These are phyloP conservation scores for Pontederia crassipes DNA, from an alignment of 176 grass and related monocot genomes.

Conservation along the genomic window DNA sequence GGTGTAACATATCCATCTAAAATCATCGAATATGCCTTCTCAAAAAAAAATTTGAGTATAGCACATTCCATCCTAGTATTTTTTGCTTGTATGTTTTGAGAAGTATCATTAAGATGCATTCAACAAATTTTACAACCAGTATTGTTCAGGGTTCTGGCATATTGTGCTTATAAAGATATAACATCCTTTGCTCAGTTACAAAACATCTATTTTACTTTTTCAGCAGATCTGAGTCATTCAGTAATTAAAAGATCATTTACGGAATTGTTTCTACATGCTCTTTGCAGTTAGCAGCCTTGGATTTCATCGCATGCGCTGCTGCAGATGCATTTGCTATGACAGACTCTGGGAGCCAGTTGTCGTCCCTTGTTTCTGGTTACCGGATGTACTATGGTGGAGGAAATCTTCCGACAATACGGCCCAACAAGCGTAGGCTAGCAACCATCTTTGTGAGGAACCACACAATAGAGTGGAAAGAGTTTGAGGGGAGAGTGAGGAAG, in stretches of 20 bases:
- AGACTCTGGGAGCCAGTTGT: slow-evolving; percentile 85
- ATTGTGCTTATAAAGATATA: no score
- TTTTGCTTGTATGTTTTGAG: no score
- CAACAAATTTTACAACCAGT: no score
- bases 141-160: no score
- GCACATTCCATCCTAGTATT: no score
- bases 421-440: slow-evolving; percentile 72
- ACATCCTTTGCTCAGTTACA: no score
- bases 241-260: not conserved
- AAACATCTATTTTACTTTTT: no score
- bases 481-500: slow-evolving; percentile 80
- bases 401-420: slow-evolving; percentile 71
- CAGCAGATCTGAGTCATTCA: no score
- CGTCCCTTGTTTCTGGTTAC: slow-evolving; percentile 87
- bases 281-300: slow-evolving; percentile 79
- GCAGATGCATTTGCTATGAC: slow-evolving; percentile 99
- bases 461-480: slow-evolving; percentile 93
- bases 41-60: no score
- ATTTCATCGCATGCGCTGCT: slow-evolving; percentile 85
- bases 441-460: slow-evolving; percentile 78
- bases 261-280: slow-evolving; percentile 5
- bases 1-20: no score
- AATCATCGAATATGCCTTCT: no score
- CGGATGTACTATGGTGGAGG: slow-evolving; percentile 88
- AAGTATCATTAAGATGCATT: no score